Evolutionary conservation across 1,284 basidiomycete genomes (phyloP).

Genomic region (Puccinia novopanici): DNA sequence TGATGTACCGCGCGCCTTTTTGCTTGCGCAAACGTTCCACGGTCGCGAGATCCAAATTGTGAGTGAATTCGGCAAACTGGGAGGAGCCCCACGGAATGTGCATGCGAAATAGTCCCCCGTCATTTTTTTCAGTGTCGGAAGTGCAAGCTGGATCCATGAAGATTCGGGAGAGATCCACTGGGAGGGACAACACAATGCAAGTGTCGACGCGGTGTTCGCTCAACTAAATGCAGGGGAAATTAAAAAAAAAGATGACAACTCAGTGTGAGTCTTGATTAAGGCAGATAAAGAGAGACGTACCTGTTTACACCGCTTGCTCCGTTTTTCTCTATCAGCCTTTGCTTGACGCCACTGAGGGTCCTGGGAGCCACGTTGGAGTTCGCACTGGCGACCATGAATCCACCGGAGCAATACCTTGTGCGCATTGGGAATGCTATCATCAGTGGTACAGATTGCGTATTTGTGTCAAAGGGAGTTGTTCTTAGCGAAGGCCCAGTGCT

Average conservation of each 20-base stretch:
- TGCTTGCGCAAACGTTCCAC: no score
- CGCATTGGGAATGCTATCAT: neutral
- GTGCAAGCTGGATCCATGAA: conserved; percentile 22
- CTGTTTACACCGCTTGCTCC: conserved; percentile 5
- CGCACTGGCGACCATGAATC: no score
- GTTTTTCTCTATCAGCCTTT: neutral
- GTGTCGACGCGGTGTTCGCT: neutral
- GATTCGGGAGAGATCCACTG: neutral
- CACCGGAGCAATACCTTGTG: no score
- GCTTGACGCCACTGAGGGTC: neutral
- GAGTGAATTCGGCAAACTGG: no score
- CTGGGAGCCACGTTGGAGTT: neutral
- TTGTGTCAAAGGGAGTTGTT: no score
- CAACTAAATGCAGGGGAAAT: neutral
- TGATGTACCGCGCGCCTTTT: no score
- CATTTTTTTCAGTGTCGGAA: neutral
- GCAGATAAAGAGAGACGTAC: no score
- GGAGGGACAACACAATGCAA: conserved; percentile 5
- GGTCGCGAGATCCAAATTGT: no score
- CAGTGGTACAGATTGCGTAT: neutral
- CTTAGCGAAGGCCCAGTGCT: conserved; percentile 4
- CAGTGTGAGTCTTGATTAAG: no score
- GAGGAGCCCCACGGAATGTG: no score
- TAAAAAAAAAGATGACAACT: neutral
- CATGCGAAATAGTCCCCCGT: no score